Conservation (phyloP, 2,329 filamentous ascomycete species). For the Hypocreales sp. region DNA sequence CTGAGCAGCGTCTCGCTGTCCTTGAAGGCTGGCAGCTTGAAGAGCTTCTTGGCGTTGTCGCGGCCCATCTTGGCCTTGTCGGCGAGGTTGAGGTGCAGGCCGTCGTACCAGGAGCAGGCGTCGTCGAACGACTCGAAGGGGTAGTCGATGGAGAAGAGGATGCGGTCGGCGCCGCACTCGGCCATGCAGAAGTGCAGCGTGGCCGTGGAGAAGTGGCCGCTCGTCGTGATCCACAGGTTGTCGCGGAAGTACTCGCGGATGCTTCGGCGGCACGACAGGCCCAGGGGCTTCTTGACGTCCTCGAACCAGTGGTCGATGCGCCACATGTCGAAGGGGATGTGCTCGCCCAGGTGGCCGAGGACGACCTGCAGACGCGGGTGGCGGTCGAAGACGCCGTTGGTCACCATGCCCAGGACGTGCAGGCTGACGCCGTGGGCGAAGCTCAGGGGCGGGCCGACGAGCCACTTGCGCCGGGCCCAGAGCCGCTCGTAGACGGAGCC, state of each 20-base stretch:
- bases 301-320: constrained; percentile 40
- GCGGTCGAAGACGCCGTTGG: constrained; percentile 33
- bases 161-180: constrained; percentile 31
- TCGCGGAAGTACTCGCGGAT: constrained; percentile 35
- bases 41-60: constrained; percentile 25
- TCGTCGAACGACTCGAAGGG: constrained; percentile 31
- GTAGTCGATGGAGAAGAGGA: constrained; percentile 38
- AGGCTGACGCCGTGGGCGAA: constrained; percentile 44
- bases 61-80: constrained; percentile 24
- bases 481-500: constrained; percentile 41
- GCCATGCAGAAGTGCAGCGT: constrained; percentile 32
- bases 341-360: constrained; percentile 32
- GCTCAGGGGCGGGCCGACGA: constrained; percentile 41
- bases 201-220: constrained; percentile 37
- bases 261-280: constrained; percentile 29
- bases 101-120: constrained; percentile 25
- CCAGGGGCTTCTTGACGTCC: constrained; percentile 35
- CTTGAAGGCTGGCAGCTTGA: no score
- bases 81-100: constrained; percentile 14
- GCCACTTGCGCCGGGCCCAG: constrained; percentile 41
- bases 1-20: no score
- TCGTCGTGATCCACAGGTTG: constrained; percentile 42
- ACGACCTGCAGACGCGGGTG: constrained; percentile 28
- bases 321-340: constrained; percentile 32
- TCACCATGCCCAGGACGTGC: constrained; percentile 35